A percentile compares a stretch with the other conserved stretches of the same genome.
Evolutionary conservation across 441 rosid genomes (phyloP).

Genomic region (Lepidium campestre): DNA sequence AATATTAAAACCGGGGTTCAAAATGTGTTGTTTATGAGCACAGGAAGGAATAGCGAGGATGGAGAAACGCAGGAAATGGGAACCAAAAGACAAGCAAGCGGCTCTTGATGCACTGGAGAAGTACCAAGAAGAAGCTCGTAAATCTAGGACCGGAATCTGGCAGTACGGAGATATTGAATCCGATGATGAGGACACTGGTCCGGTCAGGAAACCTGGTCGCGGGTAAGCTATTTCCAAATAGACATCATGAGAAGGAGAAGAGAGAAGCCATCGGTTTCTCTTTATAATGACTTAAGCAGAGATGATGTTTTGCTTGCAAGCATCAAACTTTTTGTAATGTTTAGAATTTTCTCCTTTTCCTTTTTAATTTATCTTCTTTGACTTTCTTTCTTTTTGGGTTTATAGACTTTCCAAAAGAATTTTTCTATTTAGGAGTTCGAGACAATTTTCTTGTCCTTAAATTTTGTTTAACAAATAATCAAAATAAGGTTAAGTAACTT

Average conservation of each 20-base stretch:
- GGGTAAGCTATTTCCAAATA: conserved; percentile 29
- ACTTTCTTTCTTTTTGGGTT: not conserved
- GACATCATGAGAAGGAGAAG: conserved; percentile 15
- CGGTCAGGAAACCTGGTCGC: conserved; percentile 61
- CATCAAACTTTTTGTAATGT: conserved; percentile 16
- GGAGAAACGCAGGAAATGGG: conserved; percentile 83
- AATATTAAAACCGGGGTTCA: not conserved
- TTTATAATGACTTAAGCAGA: not conserved
- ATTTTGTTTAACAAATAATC: not conserved
- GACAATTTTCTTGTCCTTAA: conserved; percentile 6
- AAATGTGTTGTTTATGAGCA: conserved; percentile 9
- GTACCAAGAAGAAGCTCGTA: conserved; percentile 78
- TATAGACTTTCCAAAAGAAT: not conserved
- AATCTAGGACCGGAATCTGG: conserved; percentile 76
- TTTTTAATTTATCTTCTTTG: not conserved
- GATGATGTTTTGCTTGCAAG: conserved; percentile 13
- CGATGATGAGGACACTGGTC: conserved; percentile 76
- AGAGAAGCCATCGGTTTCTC: conserved; percentile 3
- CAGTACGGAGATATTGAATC: conserved; percentile 89
- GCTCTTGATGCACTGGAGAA: conserved; percentile 76
- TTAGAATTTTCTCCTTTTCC: not conserved
- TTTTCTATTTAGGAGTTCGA: conserved; percentile 14
- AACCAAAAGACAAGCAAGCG: conserved; percentile 55
- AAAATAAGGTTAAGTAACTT: conserved; percentile 12
- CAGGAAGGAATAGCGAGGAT: conserved; percentile 93